Base-by-base conservation (phyloP, 352 stramenopile genomes). In the Pythium apleroticum region DNA sequence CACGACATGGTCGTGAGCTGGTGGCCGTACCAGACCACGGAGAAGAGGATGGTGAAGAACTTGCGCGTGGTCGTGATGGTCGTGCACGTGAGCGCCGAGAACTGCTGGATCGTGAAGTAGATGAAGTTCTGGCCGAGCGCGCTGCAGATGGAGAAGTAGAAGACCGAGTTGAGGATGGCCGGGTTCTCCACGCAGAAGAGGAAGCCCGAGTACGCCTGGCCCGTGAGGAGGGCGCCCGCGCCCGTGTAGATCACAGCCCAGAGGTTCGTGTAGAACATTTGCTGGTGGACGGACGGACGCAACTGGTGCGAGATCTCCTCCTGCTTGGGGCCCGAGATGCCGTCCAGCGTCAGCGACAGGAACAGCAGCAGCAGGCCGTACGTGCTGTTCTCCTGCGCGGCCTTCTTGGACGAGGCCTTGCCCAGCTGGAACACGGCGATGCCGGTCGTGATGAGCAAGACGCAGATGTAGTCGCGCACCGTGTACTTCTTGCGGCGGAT, bases 1-100 rank as follows among this genome's bases (percentile, higher is more conserved):
- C 96, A 98, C 72, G 96, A 97, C 79, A 96, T 89, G 60, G 71
- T 61, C 65, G 78, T 93, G 50, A 99, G 89, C 33, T 88, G 64
- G 84, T 99, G 95, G 24, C 96, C 96, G 73, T 98, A 98, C 74
- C 97, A 93, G 20, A 99, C 72, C 17, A 99, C 97, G 22, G 93
- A 99, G 69, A 99, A 93, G 25, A 99, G 77, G 45, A 99, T 98
- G 11, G 95, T 99, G 72, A 99, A 99, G 76, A 99, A 99, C 82
- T 99, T 99, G 75, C 98, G 88, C 60, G 97, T 99, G 1, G 98
- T 99, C 31, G 98, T 99, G 66, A 99, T 98, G 35, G 97, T 99
- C 35, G 97, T 99, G 74, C 96, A 98, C 57, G 98, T 97, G 39
- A 99, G 88, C 43, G 97, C 95, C 75, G 98, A 98, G 79, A 99